Conservation (phyloP, 768 basidiomycete species). For the Lactarius hengduanensis region DNA sequence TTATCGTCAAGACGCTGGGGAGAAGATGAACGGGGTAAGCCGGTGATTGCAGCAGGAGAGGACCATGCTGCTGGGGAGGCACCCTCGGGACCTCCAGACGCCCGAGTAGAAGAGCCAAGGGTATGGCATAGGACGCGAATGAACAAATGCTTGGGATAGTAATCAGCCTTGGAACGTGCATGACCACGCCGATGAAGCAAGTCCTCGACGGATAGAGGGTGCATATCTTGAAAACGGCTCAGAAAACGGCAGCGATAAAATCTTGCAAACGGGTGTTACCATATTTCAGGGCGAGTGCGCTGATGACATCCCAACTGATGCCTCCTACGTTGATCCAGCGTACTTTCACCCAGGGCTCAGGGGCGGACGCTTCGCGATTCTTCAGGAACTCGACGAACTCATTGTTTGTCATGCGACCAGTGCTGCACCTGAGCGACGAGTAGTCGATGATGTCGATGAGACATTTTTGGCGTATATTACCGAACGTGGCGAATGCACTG, state of each 20-base stretch:
- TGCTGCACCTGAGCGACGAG: conserved; percentile 52
- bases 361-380: conserved; percentile 43
- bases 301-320: conserved; percentile 69
- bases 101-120: conserved; percentile 34
- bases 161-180: conserved; percentile 65
- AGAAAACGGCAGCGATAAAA: background rate
- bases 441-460: conserved; percentile 69
- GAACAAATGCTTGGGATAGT: conserved; percentile 69
- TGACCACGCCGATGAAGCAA: conserved; percentile 53
- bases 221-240: conserved; percentile 46
- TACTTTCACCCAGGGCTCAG: conserved; percentile 63
- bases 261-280: conserved; percentile 39
- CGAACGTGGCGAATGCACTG: conserved; percentile 54
- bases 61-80: background rate
- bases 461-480: conserved; percentile 59
- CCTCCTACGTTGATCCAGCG: conserved; percentile 76
- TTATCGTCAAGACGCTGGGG: conserved; percentile 31
- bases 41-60: conserved; percentile 30
- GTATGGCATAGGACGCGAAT: conserved; percentile 66
- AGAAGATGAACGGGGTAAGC: conserved; percentile 39
- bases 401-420: conserved; percentile 55
- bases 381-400: conserved; percentile 60
- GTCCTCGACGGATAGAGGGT: conserved; percentile 72
- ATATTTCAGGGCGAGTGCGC: conserved; percentile 62
- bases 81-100: background rate